Evolutionary conservation across 805 yeast species (phyloP).

Genomic region (Lachancea cidri): DNA sequence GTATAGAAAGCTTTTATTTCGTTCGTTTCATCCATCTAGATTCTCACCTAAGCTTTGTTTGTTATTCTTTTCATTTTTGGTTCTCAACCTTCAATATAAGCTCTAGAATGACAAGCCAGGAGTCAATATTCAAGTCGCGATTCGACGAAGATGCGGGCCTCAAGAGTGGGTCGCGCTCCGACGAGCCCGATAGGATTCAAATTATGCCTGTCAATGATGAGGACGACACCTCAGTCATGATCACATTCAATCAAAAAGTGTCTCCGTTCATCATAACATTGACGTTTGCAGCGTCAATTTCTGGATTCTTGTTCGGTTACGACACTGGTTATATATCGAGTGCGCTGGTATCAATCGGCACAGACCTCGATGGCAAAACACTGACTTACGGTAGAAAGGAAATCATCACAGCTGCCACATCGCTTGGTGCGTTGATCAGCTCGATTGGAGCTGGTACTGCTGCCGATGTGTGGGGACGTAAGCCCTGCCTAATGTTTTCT

Average conservation of each 20-base stretch:
- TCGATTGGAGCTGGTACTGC: conserved; percentile 71
- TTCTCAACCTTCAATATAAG: too few relatives aligned
- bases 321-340: conserved; percentile 97
- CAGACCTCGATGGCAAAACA: conserved; percentile 55
- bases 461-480: conserved; percentile 84
- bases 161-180: conserved; percentile 1
- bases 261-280: conserved; percentile 60
- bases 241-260: conserved; percentile 48
- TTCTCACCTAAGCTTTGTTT: too few relatives aligned
- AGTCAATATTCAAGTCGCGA: neutral
- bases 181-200: conserved; percentile 19
- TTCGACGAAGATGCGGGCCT: neutral
- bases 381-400: conserved; percentile 79
- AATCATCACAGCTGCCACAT: conserved; percentile 89
- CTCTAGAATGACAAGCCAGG: neutral
- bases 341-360: conserved; percentile 81
- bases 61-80: too few relatives aligned
- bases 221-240: conserved; percentile 43
- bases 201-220: conserved; percentile 42
- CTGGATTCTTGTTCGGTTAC: conserved; percentile 96
- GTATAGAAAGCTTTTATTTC: neutral
- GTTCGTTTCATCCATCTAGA: neutral
- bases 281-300: conserved; percentile 76
- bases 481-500: conserved; percentile 76
- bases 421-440: conserved; percentile 85